Conservation (phyloP, 2,329 filamentous ascomycete genomes). For the Aspergillus sp. region DNA sequence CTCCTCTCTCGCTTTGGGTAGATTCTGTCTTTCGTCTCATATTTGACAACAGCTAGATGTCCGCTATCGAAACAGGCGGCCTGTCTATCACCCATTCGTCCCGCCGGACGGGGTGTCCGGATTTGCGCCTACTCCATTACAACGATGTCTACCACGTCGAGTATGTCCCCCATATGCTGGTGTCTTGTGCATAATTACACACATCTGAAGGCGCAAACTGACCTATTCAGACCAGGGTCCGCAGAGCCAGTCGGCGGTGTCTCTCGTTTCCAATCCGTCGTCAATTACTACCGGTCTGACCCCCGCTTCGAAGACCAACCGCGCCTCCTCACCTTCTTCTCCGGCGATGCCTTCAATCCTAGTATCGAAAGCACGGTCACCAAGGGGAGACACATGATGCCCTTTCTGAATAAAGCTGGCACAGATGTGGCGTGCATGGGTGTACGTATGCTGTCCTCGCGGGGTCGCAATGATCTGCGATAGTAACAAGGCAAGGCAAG, state of each 20-base stretch:
- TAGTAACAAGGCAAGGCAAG: no score
- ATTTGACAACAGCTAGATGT: slow-evolving; percentile 14
- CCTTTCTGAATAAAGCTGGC: slow-evolving; percentile 67
- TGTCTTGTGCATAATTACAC: neutral
- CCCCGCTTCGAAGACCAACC: slow-evolving; percentile 55
- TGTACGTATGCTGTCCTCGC: slow-evolving; percentile 42
- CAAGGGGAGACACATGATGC: slow-evolving; percentile 86
- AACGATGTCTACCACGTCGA: slow-evolving; percentile 94
- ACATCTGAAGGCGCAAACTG: neutral
- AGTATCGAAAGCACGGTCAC: slow-evolving; percentile 82
- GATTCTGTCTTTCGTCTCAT: neutral
- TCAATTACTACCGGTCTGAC: slow-evolving; percentile 63
- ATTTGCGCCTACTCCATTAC: slow-evolving; percentile 77
- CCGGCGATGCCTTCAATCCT: slow-evolving; percentile 87
- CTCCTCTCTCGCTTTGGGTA: neutral
- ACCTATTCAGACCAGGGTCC: slow-evolving; percentile 44
- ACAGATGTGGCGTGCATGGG: slow-evolving; percentile 77
- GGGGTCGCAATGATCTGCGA: neutral
- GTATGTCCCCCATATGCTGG: slow-evolving; percentile 18
- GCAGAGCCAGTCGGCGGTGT: slow-evolving; percentile 77
- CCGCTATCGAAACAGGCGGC: slow-evolving; percentile 23
- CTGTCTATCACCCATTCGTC: slow-evolving; percentile 37
- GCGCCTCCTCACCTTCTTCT: slow-evolving; percentile 69
- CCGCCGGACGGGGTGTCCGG: slow-evolving; percentile 46
- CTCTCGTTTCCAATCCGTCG: slow-evolving; percentile 68